phyloP scores from a whole-genome alignment of 768 basidiomycete species.

The Imleria badia region DNA sequence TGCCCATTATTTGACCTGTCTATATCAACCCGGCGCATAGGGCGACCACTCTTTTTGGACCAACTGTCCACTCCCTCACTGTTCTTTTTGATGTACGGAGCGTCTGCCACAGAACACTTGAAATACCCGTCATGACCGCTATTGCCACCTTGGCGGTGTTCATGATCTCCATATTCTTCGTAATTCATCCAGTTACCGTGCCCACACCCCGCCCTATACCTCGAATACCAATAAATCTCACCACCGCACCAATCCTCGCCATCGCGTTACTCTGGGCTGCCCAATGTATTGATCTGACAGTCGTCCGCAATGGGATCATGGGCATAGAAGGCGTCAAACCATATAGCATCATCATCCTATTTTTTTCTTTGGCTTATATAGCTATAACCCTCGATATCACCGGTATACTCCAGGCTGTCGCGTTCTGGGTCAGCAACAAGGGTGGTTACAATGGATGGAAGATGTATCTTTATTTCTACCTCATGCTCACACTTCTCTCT shows the following conservation, averaged over 20 bases:
- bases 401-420: constrained; percentile 81
- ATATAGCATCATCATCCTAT: constrained; percentile 92
- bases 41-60: too few relatives aligned
- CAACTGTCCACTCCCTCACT: too few relatives aligned
- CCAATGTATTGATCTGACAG: constrained; percentile 45
- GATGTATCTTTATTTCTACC: constrained; percentile 79
- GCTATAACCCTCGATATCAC: constrained; percentile 89
- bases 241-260: too few relatives aligned
- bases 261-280: constrained; percentile 55
- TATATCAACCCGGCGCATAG: too few relatives aligned
- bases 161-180: too few relatives aligned
- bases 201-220: too few relatives aligned
- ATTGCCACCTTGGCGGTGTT: constrained; percentile 54
- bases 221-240: too few relatives aligned
- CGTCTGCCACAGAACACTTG: too few relatives aligned
- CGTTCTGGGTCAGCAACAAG: too few relatives aligned
- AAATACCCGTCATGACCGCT: constrained; percentile 36
- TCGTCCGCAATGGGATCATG: constrained; percentile 76
- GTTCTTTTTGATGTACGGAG: neutral
- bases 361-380: constrained; percentile 91
- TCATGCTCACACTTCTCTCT: constrained; percentile 77
- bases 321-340: too few relatives aligned
- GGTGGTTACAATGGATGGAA: constrained; percentile 71
- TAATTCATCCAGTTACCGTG: too few relatives aligned
- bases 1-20: too few relatives aligned